These are phyloP conservation scores for Orychophragmus violaceus DNA, from an alignment of 345 rosid genomes.

Conservation along the genomic window DNA sequence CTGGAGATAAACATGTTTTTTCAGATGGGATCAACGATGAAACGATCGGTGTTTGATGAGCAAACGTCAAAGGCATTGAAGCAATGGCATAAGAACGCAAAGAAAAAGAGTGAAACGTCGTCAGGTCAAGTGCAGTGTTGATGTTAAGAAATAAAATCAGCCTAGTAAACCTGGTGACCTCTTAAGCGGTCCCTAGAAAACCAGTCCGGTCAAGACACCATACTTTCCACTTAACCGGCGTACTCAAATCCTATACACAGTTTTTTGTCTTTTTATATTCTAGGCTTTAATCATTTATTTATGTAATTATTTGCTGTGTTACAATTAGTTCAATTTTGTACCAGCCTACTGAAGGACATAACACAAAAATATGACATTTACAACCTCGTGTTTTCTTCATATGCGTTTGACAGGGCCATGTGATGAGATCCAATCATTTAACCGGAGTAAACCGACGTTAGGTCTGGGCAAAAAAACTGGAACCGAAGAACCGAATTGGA, in stretches of 20 bases:
- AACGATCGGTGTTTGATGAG: conserved; percentile 80
- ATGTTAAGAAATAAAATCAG: conserved; percentile 27
- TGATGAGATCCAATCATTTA: too few relatives aligned
- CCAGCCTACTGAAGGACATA: neutral
- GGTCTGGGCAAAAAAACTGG: too few relatives aligned
- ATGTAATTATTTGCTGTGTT: conserved; percentile 17
- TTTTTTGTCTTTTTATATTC: neutral
- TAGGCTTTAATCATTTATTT: conserved; percentile 8
- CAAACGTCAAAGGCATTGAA: conserved; percentile 80
- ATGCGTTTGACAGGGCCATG: too few relatives aligned
- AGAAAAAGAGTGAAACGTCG: conserved; percentile 42
- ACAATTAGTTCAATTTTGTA: conserved; percentile 19
- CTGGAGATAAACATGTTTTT: neutral
- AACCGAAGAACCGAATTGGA: too few relatives aligned
- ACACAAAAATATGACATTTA: neutral
- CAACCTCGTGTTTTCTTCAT: neutral
- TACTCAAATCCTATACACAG: neutral
- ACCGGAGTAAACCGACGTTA: too few relatives aligned
- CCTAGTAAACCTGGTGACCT: conserved; percentile 25
- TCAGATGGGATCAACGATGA: conserved; percentile 98
- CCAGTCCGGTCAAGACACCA: neutral
- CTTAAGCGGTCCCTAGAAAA: conserved; percentile 17
- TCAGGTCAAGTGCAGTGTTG: conserved; percentile 28
- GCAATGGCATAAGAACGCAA: conserved; percentile 75
- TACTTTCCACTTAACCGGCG: conserved; percentile 5